Evolutionary conservation across 345 rosid genomes (phyloP), one percentile per base, ranked within the genome.

Genomic region (Lumnitzera racemosa): DNA sequence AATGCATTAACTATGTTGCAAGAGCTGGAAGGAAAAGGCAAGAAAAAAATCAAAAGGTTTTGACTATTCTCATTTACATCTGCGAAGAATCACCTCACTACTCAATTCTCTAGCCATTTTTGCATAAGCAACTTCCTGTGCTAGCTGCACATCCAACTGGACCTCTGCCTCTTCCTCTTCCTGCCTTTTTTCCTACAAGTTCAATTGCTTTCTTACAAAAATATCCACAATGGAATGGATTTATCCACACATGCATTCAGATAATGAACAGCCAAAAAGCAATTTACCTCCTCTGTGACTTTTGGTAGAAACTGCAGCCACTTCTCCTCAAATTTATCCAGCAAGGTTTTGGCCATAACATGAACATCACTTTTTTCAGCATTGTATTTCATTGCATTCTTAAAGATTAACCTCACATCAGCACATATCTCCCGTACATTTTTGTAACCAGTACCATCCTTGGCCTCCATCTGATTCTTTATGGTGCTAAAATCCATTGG

Each of bases 401-500:
- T 84, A 68, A 92, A 89, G 60, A 89, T 84, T 59, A 89, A 72
- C 46, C 88, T 83, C 76, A 92, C 86, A 76, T 92, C 96, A 47
- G 90, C 78, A 69, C 78, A 82, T 59, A 89, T 81, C 67, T 86
- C 96, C 67, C 85, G 65, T 50, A 89, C 89, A 75, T 85, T 82
- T 77, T 76, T 87, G 71, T 92, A 92, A 31, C 95, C 89, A 12
- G 83, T 71, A 67, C 85, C 89, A 69, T 85, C 88, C 72, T 83
- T 89, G 43, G 88, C 94, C 78, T 92, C 97, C 91, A 87, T 83
- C 71, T 83, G 84, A 66, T 76, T 85, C 73, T 87, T 89, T 67
- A 92, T 85, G 0, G 96, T 92, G 70, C 80, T 67, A 54, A 92
- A 84, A 76, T 92, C 98, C 96, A 92, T 92, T n/a, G 98, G 97